These are phyloP conservation scores for Coprinopsis sp. DNA, from an alignment of 768 basidiomycete genomes.

Conservation along the genomic window DNA sequence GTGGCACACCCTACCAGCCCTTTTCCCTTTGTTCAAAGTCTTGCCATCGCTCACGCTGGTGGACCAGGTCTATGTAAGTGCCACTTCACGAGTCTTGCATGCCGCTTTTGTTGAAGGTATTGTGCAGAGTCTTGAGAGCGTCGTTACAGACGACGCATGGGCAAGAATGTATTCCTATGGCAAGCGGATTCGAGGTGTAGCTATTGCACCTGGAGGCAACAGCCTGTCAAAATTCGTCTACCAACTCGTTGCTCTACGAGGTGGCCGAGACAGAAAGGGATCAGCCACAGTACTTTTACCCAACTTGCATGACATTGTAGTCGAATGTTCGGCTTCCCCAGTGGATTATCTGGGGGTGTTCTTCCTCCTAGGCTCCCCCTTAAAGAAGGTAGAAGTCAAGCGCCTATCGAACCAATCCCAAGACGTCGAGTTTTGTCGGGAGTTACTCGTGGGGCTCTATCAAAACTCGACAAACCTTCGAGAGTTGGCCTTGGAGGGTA, in stretches of 20 bases:
- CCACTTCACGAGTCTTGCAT: neutral
- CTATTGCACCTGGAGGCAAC: neutral
- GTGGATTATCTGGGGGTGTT: neutral
- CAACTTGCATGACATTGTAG: neutral
- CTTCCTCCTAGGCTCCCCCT: neutral
- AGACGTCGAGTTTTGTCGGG: neutral
- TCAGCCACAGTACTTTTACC: neutral
- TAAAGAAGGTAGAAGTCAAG: neutral
- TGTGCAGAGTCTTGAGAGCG: neutral
- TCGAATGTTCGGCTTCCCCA: neutral
- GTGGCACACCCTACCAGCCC: neutral
- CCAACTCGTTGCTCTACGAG: neutral
- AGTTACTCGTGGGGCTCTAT: neutral
- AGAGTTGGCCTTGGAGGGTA: neutral
- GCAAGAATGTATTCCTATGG: neutral
- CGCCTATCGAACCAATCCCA: neutral
- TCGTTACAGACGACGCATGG: neutral
- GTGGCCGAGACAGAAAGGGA: no score
- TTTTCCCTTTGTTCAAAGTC: neutral
- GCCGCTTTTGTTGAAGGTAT: neutral
- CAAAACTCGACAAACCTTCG: neutral
- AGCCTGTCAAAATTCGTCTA: neutral
- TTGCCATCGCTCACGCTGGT: neutral
- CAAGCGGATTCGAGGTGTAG: neutral
- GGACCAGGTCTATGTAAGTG: neutral